Conservation (phyloP, 139 green algal species). For the Gonium pectorale region DNA sequence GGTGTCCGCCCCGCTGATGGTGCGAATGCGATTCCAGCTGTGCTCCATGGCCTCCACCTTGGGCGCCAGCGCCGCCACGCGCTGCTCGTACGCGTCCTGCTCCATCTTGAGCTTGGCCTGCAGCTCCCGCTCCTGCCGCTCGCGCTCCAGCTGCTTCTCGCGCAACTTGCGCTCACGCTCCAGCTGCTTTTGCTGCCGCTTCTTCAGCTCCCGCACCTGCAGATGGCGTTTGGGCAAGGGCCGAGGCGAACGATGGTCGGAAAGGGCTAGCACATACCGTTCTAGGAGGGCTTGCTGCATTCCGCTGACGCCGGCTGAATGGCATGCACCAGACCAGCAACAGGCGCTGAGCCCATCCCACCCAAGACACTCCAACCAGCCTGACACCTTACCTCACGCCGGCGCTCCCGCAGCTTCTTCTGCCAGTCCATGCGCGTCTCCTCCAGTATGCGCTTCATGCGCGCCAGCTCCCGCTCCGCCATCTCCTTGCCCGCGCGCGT, state of each 20-base stretch:
- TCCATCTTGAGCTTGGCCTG: constrained; percentile 74
- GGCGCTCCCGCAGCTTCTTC: constrained; percentile 75
- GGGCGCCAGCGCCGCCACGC: constrained; percentile 74
- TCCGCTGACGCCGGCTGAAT: too few relatives aligned
- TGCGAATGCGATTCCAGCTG: constrained; percentile 82
- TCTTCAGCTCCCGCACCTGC: constrained; percentile 84
- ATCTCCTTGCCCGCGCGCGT: constrained; percentile 76
- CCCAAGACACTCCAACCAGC: too few relatives aligned
- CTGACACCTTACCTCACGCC: constrained; percentile 85
- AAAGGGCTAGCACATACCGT: too few relatives aligned
- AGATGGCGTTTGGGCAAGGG: background rate
- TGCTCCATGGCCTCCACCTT: constrained; percentile 87
- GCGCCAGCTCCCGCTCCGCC: constrained; percentile 80
- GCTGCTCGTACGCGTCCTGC: constrained; percentile 73
- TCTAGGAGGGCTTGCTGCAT: too few relatives aligned
- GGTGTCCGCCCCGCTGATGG: constrained; percentile 75
- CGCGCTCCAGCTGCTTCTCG: constrained; percentile 71
- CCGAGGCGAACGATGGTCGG: background rate
- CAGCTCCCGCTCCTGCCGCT: constrained; percentile 64
- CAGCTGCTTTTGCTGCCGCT: constrained; percentile 76
- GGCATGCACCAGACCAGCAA: too few relatives aligned
- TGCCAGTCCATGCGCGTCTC: constrained; percentile 76
- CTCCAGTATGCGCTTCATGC: constrained; percentile 71
- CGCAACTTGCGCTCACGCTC: constrained; percentile 70
- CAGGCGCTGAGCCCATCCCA: too few relatives aligned